Evolutionary conservation across 2,329 filamentous ascomycete genomes (phyloP).

Genomic region (Trematosphaeria pertusa): DNA sequence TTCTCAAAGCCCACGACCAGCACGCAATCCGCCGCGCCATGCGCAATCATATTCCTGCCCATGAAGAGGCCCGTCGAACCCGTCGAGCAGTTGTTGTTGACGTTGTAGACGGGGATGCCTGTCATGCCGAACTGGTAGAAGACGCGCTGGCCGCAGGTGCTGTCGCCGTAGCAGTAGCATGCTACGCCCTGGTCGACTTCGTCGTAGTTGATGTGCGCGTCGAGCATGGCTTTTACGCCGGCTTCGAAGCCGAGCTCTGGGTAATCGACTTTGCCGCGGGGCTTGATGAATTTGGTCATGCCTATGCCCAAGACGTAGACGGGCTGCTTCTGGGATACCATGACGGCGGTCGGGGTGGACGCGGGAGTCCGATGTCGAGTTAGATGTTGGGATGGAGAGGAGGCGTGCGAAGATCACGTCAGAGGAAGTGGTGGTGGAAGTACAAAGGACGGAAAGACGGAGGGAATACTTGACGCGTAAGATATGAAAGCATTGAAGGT

Average conservation of each 20-base stretch:
- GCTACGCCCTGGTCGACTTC: constrained; percentile 93
- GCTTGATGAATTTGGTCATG: constrained; percentile 99
- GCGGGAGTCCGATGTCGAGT: too few relatives aligned
- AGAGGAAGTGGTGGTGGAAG: constrained; percentile 3
- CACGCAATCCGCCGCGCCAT: constrained; percentile 85
- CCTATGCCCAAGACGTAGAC: constrained; percentile 95
- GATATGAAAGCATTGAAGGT: too few relatives aligned
- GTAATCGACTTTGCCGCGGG: constrained; percentile 91
- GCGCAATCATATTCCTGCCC: constrained; percentile 78
- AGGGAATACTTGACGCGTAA: too few relatives aligned
- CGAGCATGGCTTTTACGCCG: constrained; percentile 82
- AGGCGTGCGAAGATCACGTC: not conserved
- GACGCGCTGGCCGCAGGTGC: constrained; percentile 91
- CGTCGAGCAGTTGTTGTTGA: constrained; percentile 98
- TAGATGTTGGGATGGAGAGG: constrained; percentile 5
- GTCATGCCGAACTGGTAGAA: constrained; percentile 99
- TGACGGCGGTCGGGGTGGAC: constrained; percentile 40
- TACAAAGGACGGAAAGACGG: not conserved
- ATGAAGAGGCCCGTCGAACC: constrained; percentile 91
- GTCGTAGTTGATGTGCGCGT: constrained; percentile 92
- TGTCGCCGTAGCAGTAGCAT: constrained; percentile 98
- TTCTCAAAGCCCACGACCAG: constrained; percentile 97
- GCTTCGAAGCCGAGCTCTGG: constrained; percentile 93
- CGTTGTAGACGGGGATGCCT: constrained; percentile 93
- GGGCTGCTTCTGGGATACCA: constrained; percentile 61